Evolutionary conservation across 2,329 filamentous ascomycete species (phyloP), one percentile per base, ranked within the genome.

Genomic region (Immersiporthe knoxdaviesiana): DNA sequence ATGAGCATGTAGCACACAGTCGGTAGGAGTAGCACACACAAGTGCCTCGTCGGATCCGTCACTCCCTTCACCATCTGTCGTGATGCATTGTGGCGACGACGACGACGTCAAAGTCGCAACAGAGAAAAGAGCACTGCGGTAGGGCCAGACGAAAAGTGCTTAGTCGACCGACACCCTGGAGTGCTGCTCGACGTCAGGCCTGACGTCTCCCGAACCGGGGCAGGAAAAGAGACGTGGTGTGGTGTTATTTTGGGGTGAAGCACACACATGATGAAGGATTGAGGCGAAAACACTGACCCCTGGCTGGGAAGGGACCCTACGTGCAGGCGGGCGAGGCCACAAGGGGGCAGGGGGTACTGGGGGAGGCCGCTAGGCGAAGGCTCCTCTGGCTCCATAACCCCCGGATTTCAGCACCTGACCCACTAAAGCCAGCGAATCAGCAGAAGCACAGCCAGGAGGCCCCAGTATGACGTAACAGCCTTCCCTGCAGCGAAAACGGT

Each of bases 381-480:
- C 18, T n/a, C 21, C 7, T 18, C 27, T 30, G 12, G 52, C 24
- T 7, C 52, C 52, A 18, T 56, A 5, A 11, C 52, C 52, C 52
- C 52, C 52, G 14, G 52, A 30, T 30, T 56, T 2, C 6, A 56
- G 27, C 52, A 27, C 24, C 7, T 8, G 50, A 30, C 24, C 24
- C 50, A 54, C n/a, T 16, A 54, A 7, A 24, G 2, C 1, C 11
- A 27, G n/a, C 50, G n/a, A 54, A 54, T 54, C 50, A 54, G 47
- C 24, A 54, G 50, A 16, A 1, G 50, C 2, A 8, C 12, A 56
- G 24, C 1, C 50, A 27, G 1, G 10, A 6, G 8, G 24, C 52
- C 21, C 44, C 24, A 30, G 24, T 65, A 67, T 69, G 68, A 69
- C 68, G 68, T 69, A 69, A 35, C 12, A 16, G 12, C 11, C 24